Evolutionary conservation across 352 stramenopile species (phyloP).

Genomic region (Phytopythium montanum): DNA sequence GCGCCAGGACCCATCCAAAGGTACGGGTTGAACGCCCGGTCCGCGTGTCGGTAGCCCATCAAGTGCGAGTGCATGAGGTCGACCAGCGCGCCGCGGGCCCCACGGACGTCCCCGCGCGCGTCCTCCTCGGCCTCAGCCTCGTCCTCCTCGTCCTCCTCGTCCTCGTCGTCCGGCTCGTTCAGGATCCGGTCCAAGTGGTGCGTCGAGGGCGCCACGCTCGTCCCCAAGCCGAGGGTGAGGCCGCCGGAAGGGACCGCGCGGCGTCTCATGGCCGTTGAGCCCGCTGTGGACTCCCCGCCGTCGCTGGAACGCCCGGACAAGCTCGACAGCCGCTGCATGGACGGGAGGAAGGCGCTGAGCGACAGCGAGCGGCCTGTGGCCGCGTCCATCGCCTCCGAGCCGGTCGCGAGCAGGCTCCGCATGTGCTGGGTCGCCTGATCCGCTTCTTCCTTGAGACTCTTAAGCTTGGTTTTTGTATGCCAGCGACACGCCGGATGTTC

Average conservation of each 20-base stretch:
- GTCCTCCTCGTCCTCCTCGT: not conserved
- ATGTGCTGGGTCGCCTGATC: no score
- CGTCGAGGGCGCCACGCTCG: not conserved
- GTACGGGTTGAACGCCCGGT: not conserved
- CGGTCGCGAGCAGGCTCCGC: not conserved
- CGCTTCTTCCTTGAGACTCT: not conserved
- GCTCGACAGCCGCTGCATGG: not conserved
- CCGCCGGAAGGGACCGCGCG: not conserved
- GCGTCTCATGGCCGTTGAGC: not conserved
- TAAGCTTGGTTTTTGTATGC: no score
- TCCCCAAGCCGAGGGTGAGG: not conserved
- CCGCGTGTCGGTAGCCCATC: not conserved
- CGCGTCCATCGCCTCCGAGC: not conserved
- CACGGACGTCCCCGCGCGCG: not conserved
- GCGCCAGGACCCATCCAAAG: not conserved
- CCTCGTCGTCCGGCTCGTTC: conserved; percentile 22
- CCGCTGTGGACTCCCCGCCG: not conserved
- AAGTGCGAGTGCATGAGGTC: conserved; percentile 3
- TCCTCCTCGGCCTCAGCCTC: not conserved
- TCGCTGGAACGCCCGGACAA: not conserved
- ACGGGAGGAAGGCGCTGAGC: not conserved
- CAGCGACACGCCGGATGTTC: no score
- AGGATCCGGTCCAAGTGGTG: conserved; percentile 14
- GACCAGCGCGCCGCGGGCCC: conserved; percentile 11
- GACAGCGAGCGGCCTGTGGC: not conserved